Base-by-base conservation (phyloP, 192 early-diverging fungal genomes). In the Backusella psychrophila region DNA sequence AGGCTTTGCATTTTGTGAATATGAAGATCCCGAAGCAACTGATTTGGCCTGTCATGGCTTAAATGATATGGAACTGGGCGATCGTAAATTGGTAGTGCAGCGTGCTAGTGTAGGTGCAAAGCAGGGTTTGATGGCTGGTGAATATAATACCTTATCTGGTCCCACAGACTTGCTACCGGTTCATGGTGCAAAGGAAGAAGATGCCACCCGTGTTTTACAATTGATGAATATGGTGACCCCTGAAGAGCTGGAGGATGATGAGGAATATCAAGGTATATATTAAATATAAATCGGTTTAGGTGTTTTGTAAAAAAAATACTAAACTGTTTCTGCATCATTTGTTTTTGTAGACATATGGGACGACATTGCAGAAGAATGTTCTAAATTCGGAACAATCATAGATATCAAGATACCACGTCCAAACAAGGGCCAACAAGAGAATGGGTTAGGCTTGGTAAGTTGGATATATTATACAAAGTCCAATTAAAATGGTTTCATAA, bases 1-100 rank as follows among this genome's bases (percentile, higher is more conserved):
- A 85, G 98, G 98, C 2, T 98, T 94, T 87, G 98, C 96, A 3
- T 98, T 99, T 76, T 97, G 96, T 81, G 98, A 99, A 84, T 99
- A 96, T 74, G 86, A 88, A 19, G 94, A 98, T 80, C 91, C 95
- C 21, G 87, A 76, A 33, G 82, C 97, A 15, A 98, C 97, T 6
- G 98, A 99, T 76, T 85, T 96, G 46, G 98, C 95, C 14, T 97
- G 96, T 78, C 90, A 97, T 78, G 96, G 96, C 1, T 89, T 99
- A 33, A 97, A 98, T 78, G 94, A 96, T 42, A 94, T 99, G 92
- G 95, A 96, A 77, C 81, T 99, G 4, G 96, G 95, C 59, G 98
- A 98, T 78, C 92, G 92, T 36, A 95, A 94, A 76, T 82, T 99
- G 15, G 91, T 98, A 31, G 97, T 98, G 23, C 97, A 99, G 85